Conservation (phyloP, 352 stramenopile species). For the Elongisporangium undulatum region DNA sequence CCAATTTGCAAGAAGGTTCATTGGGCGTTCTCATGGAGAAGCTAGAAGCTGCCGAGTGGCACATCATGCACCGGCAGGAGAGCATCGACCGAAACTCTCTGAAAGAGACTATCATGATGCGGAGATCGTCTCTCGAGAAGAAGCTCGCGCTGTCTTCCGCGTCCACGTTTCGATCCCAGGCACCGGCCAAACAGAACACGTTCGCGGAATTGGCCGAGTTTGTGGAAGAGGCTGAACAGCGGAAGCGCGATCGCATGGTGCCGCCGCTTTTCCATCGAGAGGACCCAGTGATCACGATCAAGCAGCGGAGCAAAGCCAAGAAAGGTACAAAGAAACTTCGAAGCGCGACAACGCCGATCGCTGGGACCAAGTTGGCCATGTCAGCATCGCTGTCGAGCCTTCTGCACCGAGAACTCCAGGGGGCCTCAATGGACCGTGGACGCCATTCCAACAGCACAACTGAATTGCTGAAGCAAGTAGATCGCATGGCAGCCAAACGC, state of each 20-base stretch:
- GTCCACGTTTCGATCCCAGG: neutral
- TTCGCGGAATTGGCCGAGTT: constrained; percentile 20
- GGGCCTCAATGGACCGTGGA: constrained; percentile 9
- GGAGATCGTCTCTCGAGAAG: neutral
- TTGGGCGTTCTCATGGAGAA: constrained; percentile 20
- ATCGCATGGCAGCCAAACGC: constrained; percentile 45
- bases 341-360: constrained; percentile 2
- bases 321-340: constrained; percentile 1
- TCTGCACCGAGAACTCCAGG: constrained; percentile 26
- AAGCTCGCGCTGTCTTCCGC: neutral
- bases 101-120: constrained; percentile 9
- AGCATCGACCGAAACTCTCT: constrained; percentile 23
- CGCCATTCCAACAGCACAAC: constrained; percentile 16
- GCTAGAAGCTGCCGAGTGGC: constrained; percentile 44
- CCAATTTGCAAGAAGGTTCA: neutral
- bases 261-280: neutral
- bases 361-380: constrained; percentile 2
- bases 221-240: constrained; percentile 25
- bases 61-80: constrained; percentile 27
- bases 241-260: constrained; percentile 13
- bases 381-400: constrained; percentile 28
- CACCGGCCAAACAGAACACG: constrained; percentile 5
- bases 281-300: neutral
- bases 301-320: constrained; percentile 1
- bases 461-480: constrained; percentile 36